phyloP scores from a whole-genome alignment of 768 basidiomycete genomes.

The Terana coerulea region DNA sequence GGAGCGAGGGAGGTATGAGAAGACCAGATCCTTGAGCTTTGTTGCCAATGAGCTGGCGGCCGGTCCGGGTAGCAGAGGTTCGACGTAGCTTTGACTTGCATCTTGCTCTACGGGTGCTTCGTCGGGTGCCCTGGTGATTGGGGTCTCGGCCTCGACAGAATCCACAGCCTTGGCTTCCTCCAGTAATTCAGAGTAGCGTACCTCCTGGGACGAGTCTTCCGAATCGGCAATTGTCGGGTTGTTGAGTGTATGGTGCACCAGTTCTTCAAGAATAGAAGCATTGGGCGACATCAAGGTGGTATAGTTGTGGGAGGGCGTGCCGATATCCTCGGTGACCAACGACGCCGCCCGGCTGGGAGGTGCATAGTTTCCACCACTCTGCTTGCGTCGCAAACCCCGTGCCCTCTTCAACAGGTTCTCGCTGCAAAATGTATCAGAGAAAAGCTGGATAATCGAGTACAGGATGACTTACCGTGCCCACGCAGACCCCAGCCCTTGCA shows the following conservation, averaged over 20 bases:
- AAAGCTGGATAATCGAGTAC: neutral
- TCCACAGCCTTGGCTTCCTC: slow-evolving; percentile 47
- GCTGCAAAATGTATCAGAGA: slow-evolving; percentile 30
- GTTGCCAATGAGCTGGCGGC: slow-evolving; percentile 38
- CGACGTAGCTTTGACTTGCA: neutral
- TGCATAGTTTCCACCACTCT: slow-evolving; percentile 52
- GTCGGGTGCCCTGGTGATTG: neutral
- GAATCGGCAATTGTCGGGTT: neutral
- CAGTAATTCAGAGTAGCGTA: slow-evolving; percentile 54
- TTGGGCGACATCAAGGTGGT: slow-evolving; percentile 10
- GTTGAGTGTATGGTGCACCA: slow-evolving; percentile 28
- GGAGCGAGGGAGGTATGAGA: slow-evolving; percentile 57
- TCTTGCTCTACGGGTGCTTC: neutral
- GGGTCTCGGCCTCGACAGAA: neutral
- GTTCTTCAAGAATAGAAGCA: slow-evolving; percentile 6
- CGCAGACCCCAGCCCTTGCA: slow-evolving; percentile 38
- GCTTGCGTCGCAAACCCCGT: slow-evolving; percentile 56
- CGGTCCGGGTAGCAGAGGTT: slow-evolving; percentile 8
- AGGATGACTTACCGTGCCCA: slow-evolving; percentile 62
- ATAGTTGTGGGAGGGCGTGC: slow-evolving; percentile 33
- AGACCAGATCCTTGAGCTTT: slow-evolving; percentile 53
- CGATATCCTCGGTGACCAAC: slow-evolving; percentile 42
- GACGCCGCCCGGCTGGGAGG: slow-evolving; percentile 39
- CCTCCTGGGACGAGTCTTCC: slow-evolving; percentile 16
- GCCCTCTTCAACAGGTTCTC: slow-evolving; percentile 48